Evolutionary conservation across 495 filamentous ascomycete species (phyloP).

Genomic region (Aspergillus taichungensis): DNA sequence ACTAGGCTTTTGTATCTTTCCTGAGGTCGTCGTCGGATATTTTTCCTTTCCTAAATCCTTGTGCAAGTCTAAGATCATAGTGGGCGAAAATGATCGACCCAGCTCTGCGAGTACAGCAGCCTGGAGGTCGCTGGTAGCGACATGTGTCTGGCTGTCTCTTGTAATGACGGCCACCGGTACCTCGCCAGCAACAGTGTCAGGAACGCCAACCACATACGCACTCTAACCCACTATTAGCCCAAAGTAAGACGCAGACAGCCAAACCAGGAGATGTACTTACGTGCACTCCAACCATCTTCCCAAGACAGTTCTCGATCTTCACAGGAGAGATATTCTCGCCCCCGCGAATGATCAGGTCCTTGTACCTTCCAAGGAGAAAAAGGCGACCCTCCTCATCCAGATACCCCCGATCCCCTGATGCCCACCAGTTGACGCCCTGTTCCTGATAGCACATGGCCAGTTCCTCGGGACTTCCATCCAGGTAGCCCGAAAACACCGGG

Average conservation of each 20-base stretch:
- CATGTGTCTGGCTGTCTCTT: background rate
- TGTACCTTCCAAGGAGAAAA: constrained; percentile 53
- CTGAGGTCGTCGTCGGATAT: constrained; percentile 28
- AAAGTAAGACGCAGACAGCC: background rate
- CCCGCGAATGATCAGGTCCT: constrained; percentile 64
- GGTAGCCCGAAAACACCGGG: constrained; percentile 23
- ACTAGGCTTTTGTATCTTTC: constrained; percentile 28
- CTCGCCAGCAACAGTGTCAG: constrained; percentile 8
- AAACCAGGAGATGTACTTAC: background rate
- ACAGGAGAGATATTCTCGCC: constrained; percentile 18
- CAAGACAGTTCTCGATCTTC: constrained; percentile 11
- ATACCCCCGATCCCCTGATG: constrained; percentile 15
- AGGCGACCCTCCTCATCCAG: constrained; percentile 30
- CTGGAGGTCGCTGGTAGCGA: constrained; percentile 11
- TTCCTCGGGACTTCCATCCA: constrained; percentile 8
- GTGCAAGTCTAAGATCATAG: constrained; percentile 19
- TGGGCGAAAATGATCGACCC: constrained; percentile 22
- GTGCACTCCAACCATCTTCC: background rate
- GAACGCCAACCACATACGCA: constrained; percentile 3
- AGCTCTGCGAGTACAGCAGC: constrained; percentile 15
- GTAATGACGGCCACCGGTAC: constrained; percentile 12
- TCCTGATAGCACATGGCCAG: constrained; percentile 22
- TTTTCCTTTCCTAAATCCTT: constrained; percentile 18
- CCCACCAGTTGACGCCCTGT: constrained; percentile 13
- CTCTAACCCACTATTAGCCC: background rate